phyloP scores from a whole-genome alignment of 768 basidiomycete species.

The Macrocybe gigantea region DNA sequence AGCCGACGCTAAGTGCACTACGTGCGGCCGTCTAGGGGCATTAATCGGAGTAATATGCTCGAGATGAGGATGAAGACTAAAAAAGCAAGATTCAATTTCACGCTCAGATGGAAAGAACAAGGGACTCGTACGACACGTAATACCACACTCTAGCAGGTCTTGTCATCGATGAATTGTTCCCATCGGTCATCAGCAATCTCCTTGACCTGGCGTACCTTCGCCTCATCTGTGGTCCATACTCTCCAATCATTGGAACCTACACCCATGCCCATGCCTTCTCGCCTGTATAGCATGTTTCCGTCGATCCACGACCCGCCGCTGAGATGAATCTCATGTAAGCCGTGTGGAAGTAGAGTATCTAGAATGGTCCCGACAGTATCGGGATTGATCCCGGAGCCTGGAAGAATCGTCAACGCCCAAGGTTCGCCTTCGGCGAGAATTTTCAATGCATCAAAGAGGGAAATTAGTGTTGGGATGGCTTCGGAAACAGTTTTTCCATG shows the following conservation, averaged over 20 bases:
- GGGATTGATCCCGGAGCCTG: conserved; percentile 71
- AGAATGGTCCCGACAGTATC: conserved; percentile 47
- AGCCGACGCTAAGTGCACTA: not conserved
- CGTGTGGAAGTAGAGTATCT: conserved; percentile 43
- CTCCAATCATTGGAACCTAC: conserved; percentile 52
- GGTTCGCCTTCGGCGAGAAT: conserved; percentile 29
- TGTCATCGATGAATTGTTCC: conserved; percentile 13
- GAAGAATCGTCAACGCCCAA: conserved; percentile 49
- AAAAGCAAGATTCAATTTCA: too few species aligned
- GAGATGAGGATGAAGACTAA: too few species aligned
- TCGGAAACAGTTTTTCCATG: conserved; percentile 37
- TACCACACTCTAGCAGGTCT: not conserved
- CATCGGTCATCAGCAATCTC: conserved; percentile 34
- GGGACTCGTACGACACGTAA: not conserved
- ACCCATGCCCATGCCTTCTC: conserved; percentile 67
- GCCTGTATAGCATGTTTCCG: conserved; percentile 45
- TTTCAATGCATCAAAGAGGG: conserved; percentile 31
- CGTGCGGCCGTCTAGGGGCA: too few species aligned
- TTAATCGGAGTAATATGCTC: too few species aligned
- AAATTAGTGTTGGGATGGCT: conserved; percentile 34
- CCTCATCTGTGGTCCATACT: conserved; percentile 58
- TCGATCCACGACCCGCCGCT: conserved; percentile 66
- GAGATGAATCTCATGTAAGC: conserved; percentile 65
- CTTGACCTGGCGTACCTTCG: conserved; percentile 46
- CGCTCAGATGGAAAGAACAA: too few species aligned